phyloP scores from a whole-genome alignment of 306 rosid species.

The Styphnolobium japonicum region DNA sequence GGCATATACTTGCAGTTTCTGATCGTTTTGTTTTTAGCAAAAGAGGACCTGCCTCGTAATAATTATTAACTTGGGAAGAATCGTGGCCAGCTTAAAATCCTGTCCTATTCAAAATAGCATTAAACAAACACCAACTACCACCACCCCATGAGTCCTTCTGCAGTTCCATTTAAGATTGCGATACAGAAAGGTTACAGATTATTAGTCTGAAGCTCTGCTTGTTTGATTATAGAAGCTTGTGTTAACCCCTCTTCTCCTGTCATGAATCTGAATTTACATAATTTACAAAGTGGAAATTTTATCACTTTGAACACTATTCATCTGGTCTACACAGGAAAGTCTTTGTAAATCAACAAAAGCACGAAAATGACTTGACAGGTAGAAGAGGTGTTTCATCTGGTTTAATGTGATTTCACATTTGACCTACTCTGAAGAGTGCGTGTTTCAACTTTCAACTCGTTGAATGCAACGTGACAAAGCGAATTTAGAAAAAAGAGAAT shows the following conservation, averaged over 20 bases:
- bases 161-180: constrained; percentile 30
- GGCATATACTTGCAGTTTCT: constrained; percentile 31
- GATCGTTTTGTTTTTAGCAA: constrained; percentile 48
- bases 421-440: constrained; percentile 27
- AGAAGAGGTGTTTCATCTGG: constrained; percentile 16
- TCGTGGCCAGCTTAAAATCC: constrained; percentile 20
- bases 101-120: constrained; percentile 32
- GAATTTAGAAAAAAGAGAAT: background rate
- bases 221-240: constrained; percentile 26
- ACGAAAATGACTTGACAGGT: constrained; percentile 35
- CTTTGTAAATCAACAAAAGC: constrained; percentile 19
- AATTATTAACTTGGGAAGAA: constrained; percentile 10
- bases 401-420: constrained; percentile 32
- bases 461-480: background rate
- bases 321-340: constrained; percentile 1
- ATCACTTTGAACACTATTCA: background rate
- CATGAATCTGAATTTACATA: background rate
- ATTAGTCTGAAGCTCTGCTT: background rate
- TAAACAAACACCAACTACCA: constrained; percentile 41
- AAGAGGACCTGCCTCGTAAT: constrained; percentile 38
- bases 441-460: constrained; percentile 23
- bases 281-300: background rate
- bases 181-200: constrained; percentile 24
- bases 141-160: constrained; percentile 29
- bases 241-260: constrained; percentile 11